Percentiles rank a stretch among this genome's conserved stretches.
phyloP scores from a whole-genome alignment of 192 early-diverging fungal species.

The Coemansia sp. region DNA sequence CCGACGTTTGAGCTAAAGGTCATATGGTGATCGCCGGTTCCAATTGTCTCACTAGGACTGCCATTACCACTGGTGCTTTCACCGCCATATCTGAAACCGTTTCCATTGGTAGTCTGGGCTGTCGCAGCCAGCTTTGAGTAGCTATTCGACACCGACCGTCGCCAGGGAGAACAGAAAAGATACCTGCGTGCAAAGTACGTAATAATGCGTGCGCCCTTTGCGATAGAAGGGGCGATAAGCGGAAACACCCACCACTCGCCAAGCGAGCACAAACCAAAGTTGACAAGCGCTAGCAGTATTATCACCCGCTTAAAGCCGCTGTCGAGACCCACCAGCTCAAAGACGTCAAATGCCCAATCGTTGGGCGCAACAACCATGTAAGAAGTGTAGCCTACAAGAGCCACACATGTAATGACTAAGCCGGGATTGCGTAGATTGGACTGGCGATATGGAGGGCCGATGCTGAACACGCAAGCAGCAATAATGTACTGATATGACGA shows the following conservation, averaged over 20 bases:
- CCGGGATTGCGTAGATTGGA: slow-evolving; percentile 77
- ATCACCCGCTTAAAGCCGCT: slow-evolving; percentile 61
- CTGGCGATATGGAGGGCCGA: slow-evolving; percentile 94
- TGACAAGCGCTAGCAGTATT: slow-evolving; percentile 59
- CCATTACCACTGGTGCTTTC: slow-evolving; percentile 9
- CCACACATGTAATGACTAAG: slow-evolving; percentile 34
- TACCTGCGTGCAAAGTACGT: slow-evolving; percentile 25
- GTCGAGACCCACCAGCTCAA: slow-evolving; percentile 72
- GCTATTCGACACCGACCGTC: background rate
- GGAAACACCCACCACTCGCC: slow-evolving; percentile 53
- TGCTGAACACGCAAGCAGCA: slow-evolving; percentile 88
- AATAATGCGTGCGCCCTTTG: slow-evolving; percentile 21
- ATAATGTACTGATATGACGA: slow-evolving; percentile 94
- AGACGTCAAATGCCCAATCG: slow-evolving; percentile 48
- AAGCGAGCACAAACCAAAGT: slow-evolving; percentile 47
- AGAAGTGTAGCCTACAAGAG: slow-evolving; percentile 70
- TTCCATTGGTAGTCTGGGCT: slow-evolving; percentile 13
- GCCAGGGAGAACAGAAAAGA: slow-evolving; percentile 9
- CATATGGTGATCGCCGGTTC: slow-evolving; percentile 2
- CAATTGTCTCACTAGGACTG: slow-evolving; percentile 28
- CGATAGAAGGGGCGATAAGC: slow-evolving; percentile 25
- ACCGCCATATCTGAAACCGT: background rate
- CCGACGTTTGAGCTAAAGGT: background rate
- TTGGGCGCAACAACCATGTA: slow-evolving; percentile 59
- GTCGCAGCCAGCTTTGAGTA: slow-evolving; percentile 19